phyloP scores from a whole-genome alignment of 163 green algal genomes.

The Chlorella variabilis region DNA sequence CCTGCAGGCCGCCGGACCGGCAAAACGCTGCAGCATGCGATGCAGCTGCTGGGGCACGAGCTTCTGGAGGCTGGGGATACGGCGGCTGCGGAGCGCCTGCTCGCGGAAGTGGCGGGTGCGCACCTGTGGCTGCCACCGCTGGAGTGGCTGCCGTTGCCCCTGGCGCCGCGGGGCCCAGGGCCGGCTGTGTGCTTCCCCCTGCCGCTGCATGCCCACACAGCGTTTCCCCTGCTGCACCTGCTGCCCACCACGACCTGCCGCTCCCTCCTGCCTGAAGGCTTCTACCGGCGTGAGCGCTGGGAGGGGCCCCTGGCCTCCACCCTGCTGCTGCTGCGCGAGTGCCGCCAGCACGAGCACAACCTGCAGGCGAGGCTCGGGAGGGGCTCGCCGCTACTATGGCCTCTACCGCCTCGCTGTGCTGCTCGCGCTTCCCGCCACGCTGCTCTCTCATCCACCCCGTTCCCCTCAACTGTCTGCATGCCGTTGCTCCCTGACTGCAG shows the following conservation, averaged over 20 bases:
- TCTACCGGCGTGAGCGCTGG: conserved; percentile 76
- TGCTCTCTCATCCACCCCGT: no score
- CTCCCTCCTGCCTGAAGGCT: conserved; percentile 23
- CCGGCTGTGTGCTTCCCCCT: neutral
- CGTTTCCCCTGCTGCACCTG: no score
- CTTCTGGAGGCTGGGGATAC: conserved; percentile 67
- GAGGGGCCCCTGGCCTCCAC: conserved; percentile 61
- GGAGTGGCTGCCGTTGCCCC: neutral
- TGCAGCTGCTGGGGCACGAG: conserved; percentile 71
- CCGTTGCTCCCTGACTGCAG: neutral
- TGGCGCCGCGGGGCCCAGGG: no score
- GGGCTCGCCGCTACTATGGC: neutral
- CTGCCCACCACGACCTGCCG: neutral
- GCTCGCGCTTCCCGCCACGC: no score
- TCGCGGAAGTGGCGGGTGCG: conserved; percentile 39
- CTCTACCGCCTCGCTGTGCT: neutral
- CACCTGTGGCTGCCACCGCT: neutral
- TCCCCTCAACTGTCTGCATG: neutral
- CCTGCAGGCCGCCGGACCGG: neutral
- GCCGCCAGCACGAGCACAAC: conserved; percentile 50
- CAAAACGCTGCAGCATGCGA: conserved; percentile 51
- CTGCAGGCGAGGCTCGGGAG: conserved; percentile 42
- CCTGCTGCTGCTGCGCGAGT: conserved; percentile 75
- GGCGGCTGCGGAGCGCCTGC: conserved; percentile 62
- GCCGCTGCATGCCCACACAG: neutral